Evolutionary conservation across 495 filamentous ascomycete genomes (phyloP), one percentile per base, ranked within the genome.

Genomic region (Astrocystis sublimbata): DNA sequence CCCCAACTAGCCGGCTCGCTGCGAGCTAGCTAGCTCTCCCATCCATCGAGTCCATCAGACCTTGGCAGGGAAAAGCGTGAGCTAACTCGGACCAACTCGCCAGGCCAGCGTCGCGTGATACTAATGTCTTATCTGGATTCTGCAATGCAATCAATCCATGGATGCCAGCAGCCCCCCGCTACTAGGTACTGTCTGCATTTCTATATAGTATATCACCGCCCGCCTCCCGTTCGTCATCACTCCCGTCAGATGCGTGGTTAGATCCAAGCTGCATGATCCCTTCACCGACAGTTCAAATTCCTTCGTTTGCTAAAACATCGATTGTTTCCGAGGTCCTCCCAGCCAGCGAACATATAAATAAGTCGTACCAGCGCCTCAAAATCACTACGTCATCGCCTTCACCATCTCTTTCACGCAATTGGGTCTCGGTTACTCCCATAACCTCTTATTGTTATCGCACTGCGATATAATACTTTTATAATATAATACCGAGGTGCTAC

Each of bases 221-320:
- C 30, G n/a, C 35, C 26, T 4, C 13, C 10, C 26, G 13, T 43
- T 57, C 54, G 54, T 57, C 54, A 57, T 57, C 40, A 10, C 40
- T 40, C 21, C 30, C 4, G 17, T 17, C 36, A 57, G 26, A 23
- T 30, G 31, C 6, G 33, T 3, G 8, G 23, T 31, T 41, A 3
- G 24, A 40, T 15, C 28, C 35, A 24, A 42, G 24, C 33, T n/a
- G 40, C 15, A 15, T 45, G 33, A 17, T 45, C n/a, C 23, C 6
- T 45, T 57, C 54, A 57, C 54, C 54, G 54, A 57, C 54, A 23
- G 1, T 57, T 33, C 40, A 35, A 7, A 23, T 1, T 17, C 21
- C 10, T 45, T 28, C 26, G 6, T n/a, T n/a, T 19, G 17, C 38
- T 56, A 33, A n/a, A 4, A n/a, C n/a, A n/a, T n/a, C n/a, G n/a